phyloP scores from a whole-genome alignment of 164 flowering plant genomes.

The Vitis rotundifolia region DNA sequence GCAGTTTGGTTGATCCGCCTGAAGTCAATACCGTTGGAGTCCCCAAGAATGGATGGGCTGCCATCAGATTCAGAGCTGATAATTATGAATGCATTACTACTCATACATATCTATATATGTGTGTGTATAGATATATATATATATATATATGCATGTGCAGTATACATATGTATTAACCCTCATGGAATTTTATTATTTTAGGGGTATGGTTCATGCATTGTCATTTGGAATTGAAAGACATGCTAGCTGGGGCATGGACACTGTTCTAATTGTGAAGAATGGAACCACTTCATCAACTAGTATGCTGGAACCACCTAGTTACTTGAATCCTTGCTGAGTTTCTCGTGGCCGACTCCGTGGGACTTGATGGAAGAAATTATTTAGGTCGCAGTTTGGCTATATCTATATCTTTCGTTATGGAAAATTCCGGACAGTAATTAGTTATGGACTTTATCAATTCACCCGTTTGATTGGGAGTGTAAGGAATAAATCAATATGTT shows the following conservation, averaged over 20 bases:
- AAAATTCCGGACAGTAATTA: too few relatives aligned
- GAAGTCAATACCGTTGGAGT: conserved; percentile 19
- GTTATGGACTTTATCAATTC: too few relatives aligned
- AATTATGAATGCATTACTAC: not conserved
- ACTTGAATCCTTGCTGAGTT: too few relatives aligned
- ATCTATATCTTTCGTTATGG: too few relatives aligned
- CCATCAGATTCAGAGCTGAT: conserved; percentile 19
- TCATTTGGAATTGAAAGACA: conserved; percentile 8
- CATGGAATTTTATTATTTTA: not conserved
- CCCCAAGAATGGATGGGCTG: conserved; percentile 25
- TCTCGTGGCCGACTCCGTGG: too few relatives aligned
- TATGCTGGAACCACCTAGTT: not conserved
- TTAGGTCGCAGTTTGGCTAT: too few relatives aligned
- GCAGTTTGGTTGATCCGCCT: conserved; percentile 27
- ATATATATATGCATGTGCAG: too few relatives aligned
- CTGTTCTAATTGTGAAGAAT: conserved; percentile 7
- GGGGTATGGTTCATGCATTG: conserved; percentile 12
- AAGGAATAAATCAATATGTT: too few relatives aligned
- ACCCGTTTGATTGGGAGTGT: too few relatives aligned
- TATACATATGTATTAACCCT: too few relatives aligned
- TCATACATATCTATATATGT: not conserved
- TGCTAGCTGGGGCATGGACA: conserved; percentile 8
- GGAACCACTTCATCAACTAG: conserved; percentile 5
- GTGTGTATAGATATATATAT: not conserved
- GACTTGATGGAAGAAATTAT: too few relatives aligned